phyloP scores from a whole-genome alignment of 2,329 filamentous ascomycete genomes.

The Apiospora phragmitis region DNA sequence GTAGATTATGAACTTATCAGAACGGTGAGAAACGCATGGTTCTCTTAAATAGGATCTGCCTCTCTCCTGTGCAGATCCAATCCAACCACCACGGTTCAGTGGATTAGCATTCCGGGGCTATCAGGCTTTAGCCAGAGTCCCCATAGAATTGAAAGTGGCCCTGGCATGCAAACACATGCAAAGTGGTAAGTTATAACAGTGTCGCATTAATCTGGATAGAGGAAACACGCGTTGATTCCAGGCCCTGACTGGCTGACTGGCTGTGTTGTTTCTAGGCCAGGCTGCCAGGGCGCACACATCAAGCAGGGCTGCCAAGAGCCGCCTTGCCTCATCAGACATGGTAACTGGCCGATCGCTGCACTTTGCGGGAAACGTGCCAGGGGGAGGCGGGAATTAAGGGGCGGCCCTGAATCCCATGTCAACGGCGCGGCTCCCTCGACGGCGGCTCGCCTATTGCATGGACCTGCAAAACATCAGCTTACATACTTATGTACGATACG shows the following conservation, averaged over 20 bases:
- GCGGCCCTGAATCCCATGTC: neutral
- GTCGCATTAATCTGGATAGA: slow-evolving; percentile 8
- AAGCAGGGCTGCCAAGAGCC: neutral
- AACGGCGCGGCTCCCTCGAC: neutral
- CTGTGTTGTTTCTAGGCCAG: neutral
- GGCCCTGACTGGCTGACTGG: neutral
- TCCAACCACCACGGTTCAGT: neutral
- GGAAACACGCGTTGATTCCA: slow-evolving; percentile 1
- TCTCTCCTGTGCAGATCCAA: neutral
- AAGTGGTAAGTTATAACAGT: neutral
- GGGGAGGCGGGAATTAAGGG: slow-evolving; percentile 6
- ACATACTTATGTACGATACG: neutral
- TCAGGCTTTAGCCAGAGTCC: neutral
- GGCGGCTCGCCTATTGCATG: neutral
- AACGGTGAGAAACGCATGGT: neutral
- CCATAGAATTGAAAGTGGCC: neutral
- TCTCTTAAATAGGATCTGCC: slow-evolving; percentile 2
- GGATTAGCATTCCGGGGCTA: slow-evolving; percentile 1
- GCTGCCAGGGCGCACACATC: neutral
- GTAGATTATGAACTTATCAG: neutral
- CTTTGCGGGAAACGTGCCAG: neutral
- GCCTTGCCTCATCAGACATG: neutral
- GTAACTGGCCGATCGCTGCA: neutral
- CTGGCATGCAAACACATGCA: neutral
- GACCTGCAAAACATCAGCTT: neutral